Evolutionary conservation across 2,329 filamentous ascomycete species (phyloP), one percentile per base, ranked within the genome.

Genomic region (Colletotrichum simmondsii): DNA sequence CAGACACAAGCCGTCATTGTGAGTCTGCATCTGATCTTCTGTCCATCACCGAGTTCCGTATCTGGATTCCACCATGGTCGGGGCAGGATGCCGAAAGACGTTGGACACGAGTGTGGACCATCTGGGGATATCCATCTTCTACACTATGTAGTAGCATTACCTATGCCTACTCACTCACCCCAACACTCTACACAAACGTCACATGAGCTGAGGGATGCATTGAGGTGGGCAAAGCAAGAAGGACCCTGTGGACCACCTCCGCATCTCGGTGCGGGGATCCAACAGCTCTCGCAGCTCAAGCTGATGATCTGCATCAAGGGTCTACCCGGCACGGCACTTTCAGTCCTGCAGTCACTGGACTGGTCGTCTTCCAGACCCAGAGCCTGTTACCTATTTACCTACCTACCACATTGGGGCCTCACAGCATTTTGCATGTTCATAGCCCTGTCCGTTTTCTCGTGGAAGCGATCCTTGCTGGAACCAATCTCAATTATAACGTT

Each of bases 51-150:
- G 19, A 22, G 42, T n/a, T 8, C 4, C 19, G 16, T 49, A 22
- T 49, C 42, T 49, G 19, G 12, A 32, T 46, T 30, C 32, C 32
- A 19, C 42, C 42, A 66, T 60, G 19, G 22, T 16, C 30, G 42
- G 56, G 26, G 37, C 22, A 19, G n/a, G 12, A 7, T 11, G 16
- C 12, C n/a, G 10, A 14, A 10, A 10, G 19, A 42, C n/a, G 30
- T 24, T 35, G 53, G 58, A 58, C 58, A 70, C 65, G 11, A 72
- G 69, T 64, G 58, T 72, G 65, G 59, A 60, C 53, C 37, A 8
- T 70, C 70, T 6, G 65, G 58, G 37, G 42, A 63, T 63, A 49
- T 53, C 16, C 19, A 37, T 19, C 30, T 19, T 32, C 24, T 14
- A 26, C 63, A 35, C 32, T 35, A 5, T 35, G 32, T 10, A 12